These are phyloP conservation scores for Mychonastes homosphaera DNA, from an alignment of 139 green algal species.

Conservation along the genomic window DNA sequence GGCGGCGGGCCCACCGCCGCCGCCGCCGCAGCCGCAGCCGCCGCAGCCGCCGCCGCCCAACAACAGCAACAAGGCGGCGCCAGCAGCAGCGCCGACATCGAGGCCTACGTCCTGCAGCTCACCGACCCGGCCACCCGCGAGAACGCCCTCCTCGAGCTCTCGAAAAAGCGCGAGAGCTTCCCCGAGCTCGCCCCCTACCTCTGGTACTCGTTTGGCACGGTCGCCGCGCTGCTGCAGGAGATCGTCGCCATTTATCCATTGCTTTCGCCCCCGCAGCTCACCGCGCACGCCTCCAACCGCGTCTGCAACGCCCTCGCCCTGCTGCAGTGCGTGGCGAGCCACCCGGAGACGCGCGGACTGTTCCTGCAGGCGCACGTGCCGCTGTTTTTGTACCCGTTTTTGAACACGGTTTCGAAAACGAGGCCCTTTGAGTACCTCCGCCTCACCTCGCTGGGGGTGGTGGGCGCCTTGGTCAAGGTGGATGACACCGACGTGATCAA, in stretches of 20 bases:
- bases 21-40: not conserved
- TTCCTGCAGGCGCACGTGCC: slow-evolving; percentile 96
- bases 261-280: slow-evolving; percentile 82
- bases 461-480: slow-evolving; percentile 96
- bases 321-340: slow-evolving; percentile 94
- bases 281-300: slow-evolving; percentile 87
- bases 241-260: slow-evolving; percentile 97
- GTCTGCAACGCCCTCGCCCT: slow-evolving; percentile 97
- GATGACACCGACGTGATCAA: slow-evolving; percentile 99
- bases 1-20: not conserved
- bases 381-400: slow-evolving; percentile 97
- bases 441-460: slow-evolving; percentile 91
- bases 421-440: slow-evolving; percentile 97
- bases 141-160: slow-evolving; percentile 92
- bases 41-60: not conserved
- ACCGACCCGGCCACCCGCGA: slow-evolving; percentile 59
- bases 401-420: slow-evolving; percentile 96
- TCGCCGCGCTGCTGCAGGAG: slow-evolving; percentile 91
- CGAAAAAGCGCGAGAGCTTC: slow-evolving; percentile 93
- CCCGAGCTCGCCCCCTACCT: slow-evolving; percentile 90
- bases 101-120: slow-evolving; percentile 42
- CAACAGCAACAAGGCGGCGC: not conserved
- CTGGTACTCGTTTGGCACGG: slow-evolving; percentile 95
- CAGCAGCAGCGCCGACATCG: slow-evolving; percentile 25
- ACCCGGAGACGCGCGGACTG: slow-evolving; percentile 82